These are phyloP conservation scores for Saccharata proteae DNA, from an alignment of 2,329 filamentous ascomycete species.

Conservation along the genomic window DNA sequence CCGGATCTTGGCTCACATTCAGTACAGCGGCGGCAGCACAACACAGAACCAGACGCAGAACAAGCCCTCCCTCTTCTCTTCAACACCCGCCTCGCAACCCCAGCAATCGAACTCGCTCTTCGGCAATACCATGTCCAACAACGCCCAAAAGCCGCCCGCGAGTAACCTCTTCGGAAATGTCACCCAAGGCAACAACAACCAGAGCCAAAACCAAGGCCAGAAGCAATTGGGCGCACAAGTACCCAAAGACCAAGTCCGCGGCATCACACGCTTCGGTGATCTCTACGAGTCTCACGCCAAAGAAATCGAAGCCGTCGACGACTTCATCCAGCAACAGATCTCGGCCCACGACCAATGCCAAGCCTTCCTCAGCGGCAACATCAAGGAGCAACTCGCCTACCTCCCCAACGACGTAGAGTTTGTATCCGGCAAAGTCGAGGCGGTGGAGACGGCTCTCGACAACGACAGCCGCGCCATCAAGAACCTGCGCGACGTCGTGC, in stretches of 20 bases:
- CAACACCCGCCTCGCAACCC: conserved; percentile 12
- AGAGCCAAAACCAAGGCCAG: conserved; percentile 44
- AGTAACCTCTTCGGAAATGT: conserved; percentile 5
- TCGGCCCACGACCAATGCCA: conserved; percentile 63
- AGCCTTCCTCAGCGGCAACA: conserved; percentile 35
- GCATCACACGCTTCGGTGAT: conserved; percentile 86
- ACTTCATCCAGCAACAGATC: conserved; percentile 69
- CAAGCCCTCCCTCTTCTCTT: conserved; percentile 20
- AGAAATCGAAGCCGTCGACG: conserved; percentile 66
- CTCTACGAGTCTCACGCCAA: conserved; percentile 71
- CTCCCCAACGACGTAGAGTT: conserved; percentile 55
- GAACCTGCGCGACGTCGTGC: conserved; percentile 42
- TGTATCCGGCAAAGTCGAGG: conserved; percentile 48
- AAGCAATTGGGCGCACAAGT: conserved; percentile 62
- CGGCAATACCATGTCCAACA: conserved; percentile 19
- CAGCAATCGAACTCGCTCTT: conserved; percentile 20
- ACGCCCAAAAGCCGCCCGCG: conserved; percentile 9
- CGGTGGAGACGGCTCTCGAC: conserved; percentile 50
- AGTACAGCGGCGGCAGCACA: conserved; percentile 21
- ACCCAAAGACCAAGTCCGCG: too few species aligned
- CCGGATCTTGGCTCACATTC: conserved; percentile 16
- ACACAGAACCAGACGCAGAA: conserved; percentile 19
- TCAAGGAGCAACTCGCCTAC: conserved; percentile 47
- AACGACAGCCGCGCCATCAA: conserved; percentile 51
- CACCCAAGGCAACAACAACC: conserved; percentile 34